phyloP scores from a whole-genome alignment of 2,329 filamentous ascomycete species.

The Colletotrichum camelliae region DNA sequence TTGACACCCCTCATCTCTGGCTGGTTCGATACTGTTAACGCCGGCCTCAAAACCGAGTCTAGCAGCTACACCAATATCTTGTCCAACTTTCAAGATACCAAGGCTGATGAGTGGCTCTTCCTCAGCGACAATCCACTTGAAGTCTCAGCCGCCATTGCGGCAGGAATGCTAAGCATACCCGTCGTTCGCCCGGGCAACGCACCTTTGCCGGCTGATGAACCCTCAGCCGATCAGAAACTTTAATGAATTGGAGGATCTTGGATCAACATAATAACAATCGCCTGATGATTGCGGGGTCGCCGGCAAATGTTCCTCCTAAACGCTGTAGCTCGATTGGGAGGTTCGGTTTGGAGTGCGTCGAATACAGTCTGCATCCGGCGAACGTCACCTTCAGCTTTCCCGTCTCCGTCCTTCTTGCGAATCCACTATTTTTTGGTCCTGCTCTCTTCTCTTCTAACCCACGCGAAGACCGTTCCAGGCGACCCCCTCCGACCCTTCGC shows the following conservation, averaged over 20 bases:
- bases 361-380: constrained; percentile 20
- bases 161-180: constrained; percentile 68
- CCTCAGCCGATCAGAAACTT: constrained; percentile 42
- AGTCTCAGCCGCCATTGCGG: constrained; percentile 65
- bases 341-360: background rate
- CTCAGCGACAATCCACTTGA: constrained; percentile 80
- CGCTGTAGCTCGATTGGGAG: background rate
- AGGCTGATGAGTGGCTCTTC: constrained; percentile 69
- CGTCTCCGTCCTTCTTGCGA: background rate
- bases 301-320: background rate
- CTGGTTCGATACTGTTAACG: constrained; percentile 84
- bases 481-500: background rate
- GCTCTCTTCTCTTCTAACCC: background rate
- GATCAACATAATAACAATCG: background rate
- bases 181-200: constrained; percentile 75
- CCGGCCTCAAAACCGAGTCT: constrained; percentile 73
- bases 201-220: constrained; percentile 56
- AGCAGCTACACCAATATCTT: constrained; percentile 73
- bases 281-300: background rate
- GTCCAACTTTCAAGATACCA: constrained; percentile 48
- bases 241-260: constrained; percentile 18
- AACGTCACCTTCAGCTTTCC: constrained; percentile 10
- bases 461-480: background rate
- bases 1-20: constrained; percentile 63
- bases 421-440: background rate